Evolutionary conservation across 441 rosid genomes (phyloP).

Genomic region (Lepidium campestre): DNA sequence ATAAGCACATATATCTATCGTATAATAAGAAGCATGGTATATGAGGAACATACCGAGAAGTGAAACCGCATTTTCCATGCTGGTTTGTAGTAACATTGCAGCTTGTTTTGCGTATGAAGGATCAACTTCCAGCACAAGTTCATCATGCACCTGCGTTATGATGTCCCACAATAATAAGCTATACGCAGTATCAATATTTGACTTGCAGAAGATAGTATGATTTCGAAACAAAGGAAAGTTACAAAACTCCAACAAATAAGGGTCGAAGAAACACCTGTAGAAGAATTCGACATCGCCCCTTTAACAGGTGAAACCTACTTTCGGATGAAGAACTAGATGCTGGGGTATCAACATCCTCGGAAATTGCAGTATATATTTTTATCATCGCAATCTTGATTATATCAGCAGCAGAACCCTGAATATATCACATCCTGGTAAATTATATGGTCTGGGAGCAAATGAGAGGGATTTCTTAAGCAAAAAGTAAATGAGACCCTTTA

Average conservation of each 20-base stretch:
- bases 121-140: constrained; percentile 86
- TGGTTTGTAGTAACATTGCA: constrained; percentile 49
- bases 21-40: not conserved
- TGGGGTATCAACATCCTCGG: constrained; percentile 35
- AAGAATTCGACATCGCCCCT: constrained; percentile 73
- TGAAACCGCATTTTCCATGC: constrained; percentile 83
- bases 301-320: constrained; percentile 56
- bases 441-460: constrained; percentile 3
- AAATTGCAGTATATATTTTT: constrained; percentile 54
- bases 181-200: not conserved
- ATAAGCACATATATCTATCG: not conserved
- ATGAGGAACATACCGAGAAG: constrained; percentile 56
- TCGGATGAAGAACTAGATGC: constrained; percentile 40
- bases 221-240: not conserved
- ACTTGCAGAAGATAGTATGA: not conserved
- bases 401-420: constrained; percentile 98
- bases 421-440: constrained; percentile 16
- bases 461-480: not conserved
- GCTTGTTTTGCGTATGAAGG: constrained; percentile 71
- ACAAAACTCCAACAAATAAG: not conserved
- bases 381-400: constrained; percentile 95
- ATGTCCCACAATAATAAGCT: constrained; percentile 3
- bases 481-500: not conserved
- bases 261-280: constrained; percentile 58
- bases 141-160: constrained; percentile 79